These are phyloP conservation scores for Naegleria lovaniensis DNA, from an alignment of 208 protist species.

Conservation along the genomic window DNA sequence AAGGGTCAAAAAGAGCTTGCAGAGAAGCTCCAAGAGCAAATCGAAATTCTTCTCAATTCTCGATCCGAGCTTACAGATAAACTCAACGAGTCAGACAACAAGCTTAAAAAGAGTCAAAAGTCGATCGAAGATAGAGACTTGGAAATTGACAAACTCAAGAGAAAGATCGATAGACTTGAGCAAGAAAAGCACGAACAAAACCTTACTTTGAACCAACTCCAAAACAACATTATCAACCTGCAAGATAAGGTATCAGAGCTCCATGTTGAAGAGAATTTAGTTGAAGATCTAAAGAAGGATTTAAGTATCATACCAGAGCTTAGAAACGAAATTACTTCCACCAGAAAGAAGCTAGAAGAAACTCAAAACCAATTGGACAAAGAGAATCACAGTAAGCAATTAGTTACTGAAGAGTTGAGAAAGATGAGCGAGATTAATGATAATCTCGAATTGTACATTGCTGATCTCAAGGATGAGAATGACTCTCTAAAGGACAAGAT, in stretches of 20 bases:
- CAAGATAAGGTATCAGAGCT: not conserved
- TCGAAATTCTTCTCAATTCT: not conserved
- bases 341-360: not conserved
- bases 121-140: not conserved
- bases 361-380: not conserved
- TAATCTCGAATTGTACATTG: not conserved
- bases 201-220: not conserved
- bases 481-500: not conserved
- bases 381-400: not conserved
- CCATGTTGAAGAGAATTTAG: not conserved
- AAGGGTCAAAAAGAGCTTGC: not conserved
- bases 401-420: not conserved
- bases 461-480: not conserved
- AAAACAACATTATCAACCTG: not conserved
- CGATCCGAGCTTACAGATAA: not conserved
- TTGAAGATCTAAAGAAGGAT: not conserved
- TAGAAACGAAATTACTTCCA: not conserved
- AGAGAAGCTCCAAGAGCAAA: constrained; percentile 8
- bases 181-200: not conserved
- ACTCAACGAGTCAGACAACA: not conserved
- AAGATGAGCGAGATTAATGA: not conserved
- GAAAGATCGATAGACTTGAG: not conserved
- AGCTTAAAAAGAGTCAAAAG: not conserved
- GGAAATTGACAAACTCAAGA: constrained; percentile 9
- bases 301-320: constrained; percentile 9